phyloP scores from a whole-genome alignment of 495 filamentous ascomycete genomes.

The Clohesyomyces aquaticus region DNA sequence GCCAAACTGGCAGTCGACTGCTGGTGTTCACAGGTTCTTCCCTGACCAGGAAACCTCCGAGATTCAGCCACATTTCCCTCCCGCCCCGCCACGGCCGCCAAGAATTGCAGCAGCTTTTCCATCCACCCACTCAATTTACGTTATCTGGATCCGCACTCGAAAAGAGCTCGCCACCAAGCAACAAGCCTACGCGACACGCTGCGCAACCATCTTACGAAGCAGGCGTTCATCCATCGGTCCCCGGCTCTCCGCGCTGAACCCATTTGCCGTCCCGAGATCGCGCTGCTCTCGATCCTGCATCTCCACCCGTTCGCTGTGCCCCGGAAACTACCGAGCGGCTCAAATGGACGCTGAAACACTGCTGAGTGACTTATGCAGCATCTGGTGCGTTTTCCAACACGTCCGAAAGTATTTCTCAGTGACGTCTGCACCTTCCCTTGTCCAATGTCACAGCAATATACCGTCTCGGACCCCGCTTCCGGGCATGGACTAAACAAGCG shows the following conservation, averaged over 20 bases:
- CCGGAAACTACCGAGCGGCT: background rate
- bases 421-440: slow-evolving; percentile 15
- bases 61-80: slow-evolving; percentile 1
- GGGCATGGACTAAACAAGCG: background rate
- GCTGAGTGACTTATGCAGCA: slow-evolving; percentile 46
- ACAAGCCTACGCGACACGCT: too few relatives aligned
- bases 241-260: too few relatives aligned
- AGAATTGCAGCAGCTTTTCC: too few relatives aligned
- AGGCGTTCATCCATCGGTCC: background rate
- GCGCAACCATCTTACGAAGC: too few relatives aligned
- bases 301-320: background rate
- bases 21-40: too few relatives aligned
- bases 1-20: too few relatives aligned
- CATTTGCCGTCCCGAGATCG: background rate
- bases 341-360: slow-evolving; percentile 38
- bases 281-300: background rate
- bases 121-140: too few relatives aligned
- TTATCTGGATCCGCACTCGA: too few relatives aligned
- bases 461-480: background rate
- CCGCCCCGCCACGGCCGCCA: background rate
- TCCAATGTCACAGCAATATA: slow-evolving; percentile 6
- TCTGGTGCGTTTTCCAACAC: slow-evolving; percentile 43
- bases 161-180: too few relatives aligned
- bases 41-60: background rate
- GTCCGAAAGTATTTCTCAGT: slow-evolving; percentile 3